Base-by-base conservation (phyloP, 2,329 filamentous ascomycete genomes). In the Trichoderma koningii region DNA sequence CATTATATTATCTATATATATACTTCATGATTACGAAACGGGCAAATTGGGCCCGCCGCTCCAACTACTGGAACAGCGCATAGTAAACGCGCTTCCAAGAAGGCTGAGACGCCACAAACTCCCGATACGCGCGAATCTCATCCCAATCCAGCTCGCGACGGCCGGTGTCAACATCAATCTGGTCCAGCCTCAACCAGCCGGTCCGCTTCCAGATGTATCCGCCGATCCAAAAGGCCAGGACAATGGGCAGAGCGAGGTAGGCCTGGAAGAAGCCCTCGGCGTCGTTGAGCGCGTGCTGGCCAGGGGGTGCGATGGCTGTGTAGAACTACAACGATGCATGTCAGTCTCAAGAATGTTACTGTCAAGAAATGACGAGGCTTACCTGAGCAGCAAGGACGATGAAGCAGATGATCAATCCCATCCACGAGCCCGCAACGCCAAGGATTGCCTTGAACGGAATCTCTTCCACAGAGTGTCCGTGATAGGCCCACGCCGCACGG, bases 151-250 rank as follows among this genome's bases (percentile, higher is more conserved):
- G 81, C 75, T 86, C 82, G 66, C 87, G 82, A 45, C 87, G 83
- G 67, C 87, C 88, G 30, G 81, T 83, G 72, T 91, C 87, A 62
- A 91, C 82, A 69, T 91, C 88, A 65, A 91, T 89, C 69, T 90
- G 77, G 30, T 80, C 76, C 2, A 85, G 74, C 26, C 74, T 81
- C 62, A 88, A 78, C 85, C 85, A 90, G 19, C 83, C 82, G 26
- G 79, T 75, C 48, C 85, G 79, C 81, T 91, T 91, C 88, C 87
- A 90, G 67, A 85, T 15, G 72, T 83, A 89, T 7, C 87, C 85
- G 52, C 73, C 71, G 51, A 78, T 55, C 81, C 83, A 87, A 74
- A 87, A 87, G 66, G 77, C 59, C 5, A 85, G 68, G 47, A 86
- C 81, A 53, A 86, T 79, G 19, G 83, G 82, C 0, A 84, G 69